Base-by-base conservation (phyloP, 108 stramenopile genomes). In the Cyclotella choctawhatcheeana region DNA sequence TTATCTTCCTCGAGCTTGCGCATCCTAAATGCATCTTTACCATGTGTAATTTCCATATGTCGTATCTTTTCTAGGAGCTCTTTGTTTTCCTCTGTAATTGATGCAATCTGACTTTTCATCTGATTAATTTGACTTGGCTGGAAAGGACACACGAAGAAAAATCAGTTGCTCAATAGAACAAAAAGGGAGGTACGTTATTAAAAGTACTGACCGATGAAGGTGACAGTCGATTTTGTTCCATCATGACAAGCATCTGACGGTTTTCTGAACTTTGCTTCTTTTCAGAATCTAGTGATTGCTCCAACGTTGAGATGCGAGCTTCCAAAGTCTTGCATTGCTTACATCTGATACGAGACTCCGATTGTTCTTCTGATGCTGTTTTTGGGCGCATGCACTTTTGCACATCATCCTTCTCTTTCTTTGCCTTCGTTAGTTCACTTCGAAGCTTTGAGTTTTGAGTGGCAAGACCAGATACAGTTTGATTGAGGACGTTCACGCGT, bases 391-490 rank as follows among this genome's bases (percentile, higher is more conserved):
- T 35, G 3, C n/a, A 18, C 13, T 30, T 32, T 27, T 18, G 33
- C 21, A 1, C 31, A 32, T 71, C 56, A 7, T 68, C 71, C 12
- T 48, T 29, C 13, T 29, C 67, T 37, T 47, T 62, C 59, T 40
- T 54, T 47, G 54, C 68, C 3, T 32, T 48, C 26, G 67, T 66
- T 53, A 80, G 22, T 44, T 73, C 67, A n/a, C 40, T 21, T 14
- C 79, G 60, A 13, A 80, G 43, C 29, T 72, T 72, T 8, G 62
- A 64, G 35, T 80, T 80, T 58, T 68, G 71, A 0, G 72, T 26
- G 10, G 79, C 71, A 5, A 80, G 25, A 1, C 79, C 79, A 24
- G 67, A 58, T 3, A 80, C 72, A 0, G 79, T 80, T n/a, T 69
- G 72, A 29, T 80, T 69, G 10, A 73, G 72, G 20, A 69, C 79